Percentiles rank a stretch among this genome's conserved stretches.
These are phyloP conservation scores for Neurospora terricola DNA, from an alignment of 495 filamentous ascomycete species.

Conservation along the genomic window DNA sequence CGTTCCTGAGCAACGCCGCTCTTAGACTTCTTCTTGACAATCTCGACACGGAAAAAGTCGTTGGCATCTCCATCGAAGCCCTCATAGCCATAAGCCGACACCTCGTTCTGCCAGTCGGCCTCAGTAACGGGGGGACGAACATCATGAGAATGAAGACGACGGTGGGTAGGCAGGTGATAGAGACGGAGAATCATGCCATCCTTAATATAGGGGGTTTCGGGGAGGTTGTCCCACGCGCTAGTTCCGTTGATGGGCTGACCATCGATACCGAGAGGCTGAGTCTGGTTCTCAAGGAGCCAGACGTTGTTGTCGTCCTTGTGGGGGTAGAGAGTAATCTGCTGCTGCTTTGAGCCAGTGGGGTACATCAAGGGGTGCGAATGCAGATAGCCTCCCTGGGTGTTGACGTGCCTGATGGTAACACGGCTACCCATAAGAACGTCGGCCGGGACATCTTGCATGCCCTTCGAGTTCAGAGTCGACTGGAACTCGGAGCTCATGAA, in stretches of 20 bases:
- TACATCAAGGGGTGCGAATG: constrained; percentile 98
- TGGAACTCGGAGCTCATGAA: constrained; percentile 99
- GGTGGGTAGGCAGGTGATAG: constrained; percentile 72
- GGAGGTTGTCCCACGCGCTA: constrained; percentile 69
- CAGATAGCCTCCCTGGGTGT: constrained; percentile 95
- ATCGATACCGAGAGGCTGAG: constrained; percentile 70
- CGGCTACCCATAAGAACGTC: constrained; percentile 85
- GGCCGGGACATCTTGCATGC: constrained; percentile 87
- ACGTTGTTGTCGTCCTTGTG: constrained; percentile 99
- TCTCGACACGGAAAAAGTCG: constrained; percentile 89
- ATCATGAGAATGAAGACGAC: constrained; percentile 92
- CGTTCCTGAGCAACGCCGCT: constrained; percentile 70
- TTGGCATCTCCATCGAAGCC: constrained; percentile 96
- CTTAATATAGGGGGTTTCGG: constrained; percentile 56
- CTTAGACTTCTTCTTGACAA: constrained; percentile 82
- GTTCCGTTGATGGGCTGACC: constrained; percentile 69
- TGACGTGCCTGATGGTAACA: constrained; percentile 78
- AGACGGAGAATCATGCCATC: constrained; percentile 73
- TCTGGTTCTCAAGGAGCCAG: constrained; percentile 90
- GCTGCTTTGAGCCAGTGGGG: constrained; percentile 91
- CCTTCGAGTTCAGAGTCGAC: constrained; percentile 90
- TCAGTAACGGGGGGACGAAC: constrained; percentile 95
- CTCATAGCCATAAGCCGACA: constrained; percentile 95
- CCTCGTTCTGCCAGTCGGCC: constrained; percentile 97
- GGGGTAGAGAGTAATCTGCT: constrained; percentile 95